A percentile compares a stretch with the other conserved stretches of the same genome.
Evolutionary conservation across 2,329 filamentous ascomycete genomes (phyloP).

Genomic region (Pestalotiopsis sp.): DNA sequence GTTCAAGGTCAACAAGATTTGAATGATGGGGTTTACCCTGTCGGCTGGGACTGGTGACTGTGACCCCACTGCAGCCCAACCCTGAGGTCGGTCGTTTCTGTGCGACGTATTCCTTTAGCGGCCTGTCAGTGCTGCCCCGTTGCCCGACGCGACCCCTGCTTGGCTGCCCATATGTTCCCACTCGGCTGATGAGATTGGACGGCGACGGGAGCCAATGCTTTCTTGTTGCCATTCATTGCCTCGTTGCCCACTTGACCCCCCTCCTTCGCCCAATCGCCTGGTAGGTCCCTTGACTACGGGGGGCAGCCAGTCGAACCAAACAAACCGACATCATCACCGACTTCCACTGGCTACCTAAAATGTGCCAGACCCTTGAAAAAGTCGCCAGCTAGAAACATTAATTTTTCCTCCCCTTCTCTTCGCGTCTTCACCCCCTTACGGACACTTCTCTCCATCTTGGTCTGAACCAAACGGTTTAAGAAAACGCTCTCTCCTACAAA

Average conservation of each 20-base stretch:
- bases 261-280: not conserved
- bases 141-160: slow-evolving; percentile 11
- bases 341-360: not conserved
- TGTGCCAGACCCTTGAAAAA: not conserved
- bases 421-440: not conserved
- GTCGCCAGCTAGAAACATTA: not conserved
- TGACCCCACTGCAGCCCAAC: not conserved
- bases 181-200: not conserved
- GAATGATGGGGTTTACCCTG: not conserved
- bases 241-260: not conserved
- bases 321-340: slow-evolving; percentile 12
- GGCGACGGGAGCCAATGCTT: not conserved
- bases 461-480: not conserved
- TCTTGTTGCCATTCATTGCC: not conserved
- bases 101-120: not conserved
- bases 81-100: not conserved
- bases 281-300: not conserved
- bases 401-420: not conserved
- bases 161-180: not conserved
- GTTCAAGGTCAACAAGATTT: not conserved
- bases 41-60: not conserved
- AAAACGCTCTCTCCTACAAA: not conserved
- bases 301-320: slow-evolving; percentile 1
- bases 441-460: not conserved
- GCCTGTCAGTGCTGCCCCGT: not conserved